Base-by-base conservation (phyloP, 371 early-diverging fungal species). In the Funneliformis caledonium region DNA sequence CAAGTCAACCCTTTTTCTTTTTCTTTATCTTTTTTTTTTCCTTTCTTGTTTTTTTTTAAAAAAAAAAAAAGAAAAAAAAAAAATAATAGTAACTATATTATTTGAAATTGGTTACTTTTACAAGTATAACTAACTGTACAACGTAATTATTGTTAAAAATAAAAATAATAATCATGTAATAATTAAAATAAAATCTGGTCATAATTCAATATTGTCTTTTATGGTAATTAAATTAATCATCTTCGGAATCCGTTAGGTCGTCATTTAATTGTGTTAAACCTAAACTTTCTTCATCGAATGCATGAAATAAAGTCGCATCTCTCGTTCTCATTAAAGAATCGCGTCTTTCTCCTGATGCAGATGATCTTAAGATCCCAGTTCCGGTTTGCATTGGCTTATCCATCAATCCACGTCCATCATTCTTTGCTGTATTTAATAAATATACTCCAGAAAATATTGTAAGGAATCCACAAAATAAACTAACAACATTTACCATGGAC, bases 371-470 rank as follows among this genome's bases (percentile, higher is more conserved):
- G 78, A 67, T 48, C 77, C 80, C 81, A 84, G 79, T 74, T 62
- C 73, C 73, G 68, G 61, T 84, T 76, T n/a, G 80, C 59, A 60
- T 22, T 80, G 43, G 68, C 64, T 82, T 83, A 83, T 74, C 76
- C 82, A 81, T 72, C 81, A 37, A 72, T 56, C 43, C 81, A 82
- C 11, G 65, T 74, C 26, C 68, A 72, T 47, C 83, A 76, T 72
- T 81, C 78, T 52, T 84, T 82, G 86, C 82, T 43, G 81, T 84
- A 87, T 94, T 94, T 81, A 97, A 86, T 83, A 96, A 83, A 85
- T 94, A 94, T 5, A 96, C 97, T 31, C 97, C 97, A 47, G 94
- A 91, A 83, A 97, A 97, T 76, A 96, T 96, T 72, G 95, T 95
- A 31, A 95, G 82, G 82, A 97, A 97, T 0, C 97, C 97, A 83